Evolutionary conservation across 2,329 filamentous ascomycete species (phyloP).

Genomic region (Colletotrichum falcatum): DNA sequence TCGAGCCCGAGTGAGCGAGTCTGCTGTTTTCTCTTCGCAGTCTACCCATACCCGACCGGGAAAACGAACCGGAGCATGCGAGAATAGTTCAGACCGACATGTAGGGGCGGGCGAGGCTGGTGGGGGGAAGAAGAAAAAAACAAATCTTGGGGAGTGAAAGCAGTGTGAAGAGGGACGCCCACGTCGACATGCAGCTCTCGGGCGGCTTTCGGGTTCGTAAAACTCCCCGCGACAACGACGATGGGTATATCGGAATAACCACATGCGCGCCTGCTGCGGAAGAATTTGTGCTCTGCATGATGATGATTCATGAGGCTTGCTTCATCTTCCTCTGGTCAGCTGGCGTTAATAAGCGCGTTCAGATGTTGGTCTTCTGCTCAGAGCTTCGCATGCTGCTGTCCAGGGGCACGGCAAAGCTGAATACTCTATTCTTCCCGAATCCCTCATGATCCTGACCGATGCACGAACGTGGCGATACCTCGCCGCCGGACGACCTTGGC

Average conservation of each 20-base stretch:
- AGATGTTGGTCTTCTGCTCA: neutral
- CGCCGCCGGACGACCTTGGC: neutral
- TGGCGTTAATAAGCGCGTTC: constrained; percentile 2
- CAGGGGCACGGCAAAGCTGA: neutral
- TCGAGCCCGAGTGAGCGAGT: constrained; percentile 11
- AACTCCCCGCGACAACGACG: constrained; percentile 12
- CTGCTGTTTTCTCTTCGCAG: constrained; percentile 3
- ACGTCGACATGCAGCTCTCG: constrained; percentile 37
- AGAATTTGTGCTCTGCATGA: neutral
- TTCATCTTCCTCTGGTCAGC: neutral
- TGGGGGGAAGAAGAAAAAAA: too few relatives aligned
- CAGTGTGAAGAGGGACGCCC: neutral
- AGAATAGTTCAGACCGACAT: constrained; percentile 25
- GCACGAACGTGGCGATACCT: constrained; percentile 1
- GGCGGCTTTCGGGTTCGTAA: constrained; percentile 30
- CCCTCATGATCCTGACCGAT: neutral
- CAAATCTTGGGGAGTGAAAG: neutral
- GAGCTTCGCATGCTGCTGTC: neutral
- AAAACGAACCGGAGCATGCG: constrained; percentile 18
- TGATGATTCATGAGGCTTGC: constrained; percentile 8
- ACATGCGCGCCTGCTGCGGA: neutral
- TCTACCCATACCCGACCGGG: constrained; percentile 2
- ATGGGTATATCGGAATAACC: constrained; percentile 29
- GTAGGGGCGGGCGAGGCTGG: constrained; percentile 22
- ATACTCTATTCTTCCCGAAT: neutral